Percentiles rank a stretch among this genome's conserved stretches.
These are phyloP conservation scores for Striga asiatica DNA, from an alignment of 257 asterid species.

Conservation along the genomic window DNA sequence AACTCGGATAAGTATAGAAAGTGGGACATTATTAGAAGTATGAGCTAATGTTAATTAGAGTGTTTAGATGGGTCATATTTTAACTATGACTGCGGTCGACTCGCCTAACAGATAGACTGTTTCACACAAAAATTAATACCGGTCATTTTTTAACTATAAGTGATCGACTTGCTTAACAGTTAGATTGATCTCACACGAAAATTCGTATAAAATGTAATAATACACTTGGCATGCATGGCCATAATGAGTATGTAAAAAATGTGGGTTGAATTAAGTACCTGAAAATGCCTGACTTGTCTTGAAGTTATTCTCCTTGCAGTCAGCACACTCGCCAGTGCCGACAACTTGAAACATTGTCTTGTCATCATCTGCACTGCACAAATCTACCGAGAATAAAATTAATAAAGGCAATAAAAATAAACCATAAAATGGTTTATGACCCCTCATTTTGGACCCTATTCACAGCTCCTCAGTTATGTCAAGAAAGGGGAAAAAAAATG, in stretches of 20 bases:
- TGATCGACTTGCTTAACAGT: no score
- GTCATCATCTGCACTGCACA: conserved; percentile 34
- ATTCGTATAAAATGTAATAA: no score
- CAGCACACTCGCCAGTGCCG: conserved; percentile 47
- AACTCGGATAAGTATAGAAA: no score
- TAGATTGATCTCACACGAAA: no score
- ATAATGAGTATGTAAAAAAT: not conserved
- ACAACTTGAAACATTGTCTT: conserved; percentile 33
- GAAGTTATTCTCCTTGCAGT: conserved; percentile 31
- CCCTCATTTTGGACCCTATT: conserved; percentile 27
- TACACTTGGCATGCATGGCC: not conserved
- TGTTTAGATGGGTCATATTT: no score
- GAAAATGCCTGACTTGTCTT: conserved; percentile 29
- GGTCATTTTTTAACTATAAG: no score
- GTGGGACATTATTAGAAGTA: no score
- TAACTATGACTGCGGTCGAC: no score
- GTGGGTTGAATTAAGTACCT: conserved; percentile 29
- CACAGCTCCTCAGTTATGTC: no score
- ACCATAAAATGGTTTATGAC: conserved; percentile 28
- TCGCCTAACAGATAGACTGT: no score
- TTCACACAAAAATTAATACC: no score
- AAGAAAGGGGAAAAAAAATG: not conserved
- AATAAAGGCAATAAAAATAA: conserved; percentile 23
- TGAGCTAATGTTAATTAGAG: no score
- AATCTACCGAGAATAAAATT: conserved; percentile 16